Evolutionary conservation across 257 asterid species (phyloP), one percentile per base, ranked within the genome.

Genomic region (Gynochthodes officinalis): DNA sequence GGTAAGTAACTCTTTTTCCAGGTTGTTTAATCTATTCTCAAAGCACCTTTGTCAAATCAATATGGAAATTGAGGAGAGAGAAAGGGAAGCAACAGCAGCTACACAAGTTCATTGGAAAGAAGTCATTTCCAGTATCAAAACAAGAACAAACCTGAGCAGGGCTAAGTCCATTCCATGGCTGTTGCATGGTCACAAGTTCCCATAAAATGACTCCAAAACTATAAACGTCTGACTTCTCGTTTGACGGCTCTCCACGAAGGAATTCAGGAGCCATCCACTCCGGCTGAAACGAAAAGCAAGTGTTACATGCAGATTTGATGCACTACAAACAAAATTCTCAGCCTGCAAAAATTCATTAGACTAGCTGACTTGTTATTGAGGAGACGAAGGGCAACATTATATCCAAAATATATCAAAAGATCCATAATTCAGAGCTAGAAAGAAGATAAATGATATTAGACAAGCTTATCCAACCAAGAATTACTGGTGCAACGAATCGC

Each of bases 181-280:
- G 98, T 79, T 94, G 91, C 93, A 91, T 74, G 3, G 98, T 94
- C 30, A 86, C 87, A 14, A 94, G 97, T 84, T 94, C 98, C 98
- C 98, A 94, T 71, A 94, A 76, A 65, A 94, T 87, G 39, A 94
- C 98, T 40, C 98, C 98, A 50, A 87, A 94, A 76, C 98, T 94
- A 79, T 80, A 94, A 0, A 91, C 96, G 75, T 91, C 98, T 39
- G 97, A 89, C 87, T 94, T 94, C 88, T 94, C 98, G 39, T 91
- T 83, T 32, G 97, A 91, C 68, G 98, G 98, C 84, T 94, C 98
- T 60, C 97, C 97, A 27, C 98, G 96, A 64, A 94, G 97, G 76
- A 94, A 91, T 79, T 94, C 97, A 0, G 98, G 98, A 54, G 98
- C 96, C 98, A 94, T 91, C 98, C 98, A 94, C 83, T 94, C 98